phyloP scores from a whole-genome alignment of 2,329 filamentous ascomycete species.

The Beauveria asiatica region DNA sequence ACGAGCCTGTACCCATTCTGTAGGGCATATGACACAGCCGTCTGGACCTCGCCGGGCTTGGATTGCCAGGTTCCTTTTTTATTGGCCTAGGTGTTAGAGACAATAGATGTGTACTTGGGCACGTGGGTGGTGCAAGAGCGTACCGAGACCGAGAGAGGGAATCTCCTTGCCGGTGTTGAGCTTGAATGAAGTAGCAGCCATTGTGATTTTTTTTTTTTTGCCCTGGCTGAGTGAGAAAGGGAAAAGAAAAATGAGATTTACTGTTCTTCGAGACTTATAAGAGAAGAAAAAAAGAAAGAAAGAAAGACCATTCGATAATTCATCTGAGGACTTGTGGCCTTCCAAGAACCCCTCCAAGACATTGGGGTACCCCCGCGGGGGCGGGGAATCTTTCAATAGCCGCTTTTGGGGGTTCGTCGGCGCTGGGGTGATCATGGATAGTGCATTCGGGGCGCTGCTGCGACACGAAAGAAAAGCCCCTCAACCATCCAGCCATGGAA shows the following conservation, averaged over 20 bases:
- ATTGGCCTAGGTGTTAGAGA: neutral
- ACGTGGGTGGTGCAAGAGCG: slow-evolving; percentile 14
- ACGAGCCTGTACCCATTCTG: slow-evolving; percentile 51
- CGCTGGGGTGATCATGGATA: too few species aligned
- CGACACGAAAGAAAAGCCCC: too few species aligned
- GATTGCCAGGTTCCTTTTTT: slow-evolving; percentile 56
- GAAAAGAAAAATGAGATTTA: neutral
- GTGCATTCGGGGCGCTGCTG: too few species aligned
- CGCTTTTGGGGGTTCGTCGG: neutral
- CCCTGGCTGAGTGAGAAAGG: neutral
- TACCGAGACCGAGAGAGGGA: slow-evolving; percentile 55
- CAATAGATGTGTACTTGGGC: neutral
- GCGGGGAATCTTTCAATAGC: neutral
- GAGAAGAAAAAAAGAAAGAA: neutral
- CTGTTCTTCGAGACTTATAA: neutral
- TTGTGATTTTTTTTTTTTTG: slow-evolving; percentile 20
- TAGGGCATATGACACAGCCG: slow-evolving; percentile 51
- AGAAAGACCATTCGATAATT: neutral
- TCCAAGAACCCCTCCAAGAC: neutral
- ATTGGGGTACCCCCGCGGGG: neutral
- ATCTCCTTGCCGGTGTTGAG: slow-evolving; percentile 58
- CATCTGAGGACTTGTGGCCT: neutral
- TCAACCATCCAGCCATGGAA: neutral
- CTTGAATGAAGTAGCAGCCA: slow-evolving; percentile 50
- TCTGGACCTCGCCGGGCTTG: slow-evolving; percentile 46